Evolutionary conservation across 352 stramenopile species (phyloP).

Genomic region (Globisporangium nagaii): DNA sequence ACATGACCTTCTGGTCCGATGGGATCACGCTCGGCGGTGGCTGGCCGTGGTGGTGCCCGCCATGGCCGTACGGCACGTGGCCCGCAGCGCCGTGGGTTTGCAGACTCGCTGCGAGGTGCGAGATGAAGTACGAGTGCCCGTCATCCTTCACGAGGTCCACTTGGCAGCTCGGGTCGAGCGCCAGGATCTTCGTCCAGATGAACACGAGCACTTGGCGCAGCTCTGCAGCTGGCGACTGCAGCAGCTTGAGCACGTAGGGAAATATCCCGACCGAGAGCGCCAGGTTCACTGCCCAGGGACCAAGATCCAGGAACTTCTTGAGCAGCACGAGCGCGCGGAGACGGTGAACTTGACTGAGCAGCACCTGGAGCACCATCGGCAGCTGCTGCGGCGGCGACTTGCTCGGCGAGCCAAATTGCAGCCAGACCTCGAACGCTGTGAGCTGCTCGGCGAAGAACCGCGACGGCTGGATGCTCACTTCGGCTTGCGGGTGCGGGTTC

Average conservation of each 20-base stretch:
- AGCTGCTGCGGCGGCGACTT: constrained; percentile 95
- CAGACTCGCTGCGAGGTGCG: constrained; percentile 80
- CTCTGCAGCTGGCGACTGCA: constrained; percentile 93
- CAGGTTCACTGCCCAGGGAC: constrained; percentile 86
- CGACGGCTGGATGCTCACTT: constrained; percentile 79
- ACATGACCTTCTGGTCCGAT: constrained; percentile 92
- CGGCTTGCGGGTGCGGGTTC: constrained; percentile 56
- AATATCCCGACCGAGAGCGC: constrained; percentile 97
- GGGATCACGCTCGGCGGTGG: constrained; percentile 39
- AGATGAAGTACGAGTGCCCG: constrained; percentile 95
- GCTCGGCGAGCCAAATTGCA: constrained; percentile 91
- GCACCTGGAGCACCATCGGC: constrained; percentile 96
- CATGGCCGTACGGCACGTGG: constrained; percentile 5
- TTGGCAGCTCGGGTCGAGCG: constrained; percentile 94
- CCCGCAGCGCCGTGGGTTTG: constrained; percentile 28
- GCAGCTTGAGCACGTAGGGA: constrained; percentile 97
- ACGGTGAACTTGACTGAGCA: constrained; percentile 96
- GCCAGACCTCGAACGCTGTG: constrained; percentile 98
- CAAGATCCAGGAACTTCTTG: constrained; percentile 95
- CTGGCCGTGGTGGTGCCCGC: constrained; percentile 6
- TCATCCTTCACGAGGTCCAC: constrained; percentile 96
- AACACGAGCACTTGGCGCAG: constrained; percentile 94
- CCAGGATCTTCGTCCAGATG: constrained; percentile 93
- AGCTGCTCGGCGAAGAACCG: constrained; percentile 99
- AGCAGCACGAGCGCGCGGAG: constrained; percentile 94